Conservation (phyloP, 2,329 filamentous ascomycete species). For the Thielaviopsis musarum region DNA sequence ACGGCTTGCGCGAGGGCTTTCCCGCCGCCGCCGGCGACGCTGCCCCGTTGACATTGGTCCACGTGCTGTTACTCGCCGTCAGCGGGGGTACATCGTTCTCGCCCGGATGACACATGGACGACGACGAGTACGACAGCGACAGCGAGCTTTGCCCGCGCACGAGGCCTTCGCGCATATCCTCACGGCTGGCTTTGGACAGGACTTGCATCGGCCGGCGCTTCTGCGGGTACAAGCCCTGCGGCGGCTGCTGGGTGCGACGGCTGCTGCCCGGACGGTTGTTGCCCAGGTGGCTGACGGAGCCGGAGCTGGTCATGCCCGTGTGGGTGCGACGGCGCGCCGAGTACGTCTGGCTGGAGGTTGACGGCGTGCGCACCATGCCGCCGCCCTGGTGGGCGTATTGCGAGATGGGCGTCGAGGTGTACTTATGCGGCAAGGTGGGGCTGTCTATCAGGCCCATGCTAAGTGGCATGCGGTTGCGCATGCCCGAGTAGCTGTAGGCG, state of each 20-base stretch:
- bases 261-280: not conserved
- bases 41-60: constrained; percentile 5
- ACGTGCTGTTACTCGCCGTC: constrained; percentile 4
- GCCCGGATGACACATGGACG: not conserved
- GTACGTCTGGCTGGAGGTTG: constrained; percentile 1
- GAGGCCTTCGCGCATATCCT: constrained; percentile 7
- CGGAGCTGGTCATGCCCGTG: constrained; percentile 5
- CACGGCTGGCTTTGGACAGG: constrained; percentile 9
- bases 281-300: constrained; percentile 4
- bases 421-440: constrained; percentile 13
- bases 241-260: not conserved
- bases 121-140: not conserved
- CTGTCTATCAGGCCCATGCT: constrained; percentile 21
- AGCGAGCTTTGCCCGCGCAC: not conserved
- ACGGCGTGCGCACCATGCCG: not conserved
- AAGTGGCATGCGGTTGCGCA: not conserved
- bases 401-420: not conserved
- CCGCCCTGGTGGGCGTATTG: not conserved
- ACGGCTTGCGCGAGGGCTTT: constrained; percentile 5
- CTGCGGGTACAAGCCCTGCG: not conserved
- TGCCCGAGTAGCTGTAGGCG: constrained; percentile 18
- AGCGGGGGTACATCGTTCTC: not conserved
- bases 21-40: not conserved
- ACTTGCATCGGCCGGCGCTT: constrained; percentile 7
- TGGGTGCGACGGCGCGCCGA: constrained; percentile 3